A percentile compares a stretch with the other conserved stretches of the same genome.
Conservation (phyloP, 75 land plant species). For the Pinus albicaulis region DNA sequence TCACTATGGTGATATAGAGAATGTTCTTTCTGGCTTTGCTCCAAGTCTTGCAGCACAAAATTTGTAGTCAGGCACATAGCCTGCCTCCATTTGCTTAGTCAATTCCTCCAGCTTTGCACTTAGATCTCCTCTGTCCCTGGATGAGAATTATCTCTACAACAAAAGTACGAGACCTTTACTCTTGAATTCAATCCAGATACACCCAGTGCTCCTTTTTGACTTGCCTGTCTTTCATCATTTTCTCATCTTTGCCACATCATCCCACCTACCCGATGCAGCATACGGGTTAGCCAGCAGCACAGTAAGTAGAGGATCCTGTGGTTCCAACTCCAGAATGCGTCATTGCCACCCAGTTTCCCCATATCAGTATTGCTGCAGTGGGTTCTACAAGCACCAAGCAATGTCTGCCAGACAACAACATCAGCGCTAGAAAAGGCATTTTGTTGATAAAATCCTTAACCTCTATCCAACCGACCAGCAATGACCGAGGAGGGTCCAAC, state of each 20-base stretch:
- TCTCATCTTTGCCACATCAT: neutral
- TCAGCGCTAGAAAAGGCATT: neutral
- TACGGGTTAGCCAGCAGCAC: neutral
- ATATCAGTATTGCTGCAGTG: neutral
- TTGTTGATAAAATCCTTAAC: neutral
- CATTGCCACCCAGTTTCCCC: neutral
- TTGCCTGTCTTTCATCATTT: conserved; percentile 2
- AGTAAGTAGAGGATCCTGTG: neutral
- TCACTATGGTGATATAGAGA: conserved; percentile 20
- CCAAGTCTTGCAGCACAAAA: conserved; percentile 15
- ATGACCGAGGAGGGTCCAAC: neutral
- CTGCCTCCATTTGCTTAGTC: conserved; percentile 13
- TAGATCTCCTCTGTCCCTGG: conserved; percentile 29
- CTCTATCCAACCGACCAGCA: neutral
- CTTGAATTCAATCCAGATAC: conserved; percentile 2
- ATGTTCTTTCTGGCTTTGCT: neutral
- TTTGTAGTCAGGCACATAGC: conserved; percentile 10
- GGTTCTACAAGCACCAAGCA: neutral
- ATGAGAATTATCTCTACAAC: conserved; percentile 15
- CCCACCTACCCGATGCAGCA: neutral
- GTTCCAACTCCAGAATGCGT: neutral
- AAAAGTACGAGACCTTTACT: neutral
- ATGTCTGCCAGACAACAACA: neutral
- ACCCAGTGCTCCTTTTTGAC: neutral
- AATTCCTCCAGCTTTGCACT: conserved; percentile 14